Conservation (phyloP, 352 stramenopile species). For the Phytophthora europaea region DNA sequence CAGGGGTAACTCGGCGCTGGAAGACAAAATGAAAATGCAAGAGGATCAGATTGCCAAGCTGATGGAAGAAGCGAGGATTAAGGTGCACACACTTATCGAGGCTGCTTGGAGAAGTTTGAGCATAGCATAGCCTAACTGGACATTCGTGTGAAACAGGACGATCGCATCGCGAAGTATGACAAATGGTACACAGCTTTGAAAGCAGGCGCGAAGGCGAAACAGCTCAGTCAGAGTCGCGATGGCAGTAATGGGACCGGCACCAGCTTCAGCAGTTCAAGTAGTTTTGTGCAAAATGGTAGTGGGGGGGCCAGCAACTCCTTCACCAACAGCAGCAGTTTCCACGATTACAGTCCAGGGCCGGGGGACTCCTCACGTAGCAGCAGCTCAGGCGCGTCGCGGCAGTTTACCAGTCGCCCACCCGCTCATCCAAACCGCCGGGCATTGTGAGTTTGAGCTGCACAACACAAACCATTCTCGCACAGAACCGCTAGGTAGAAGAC, state of each 20-base stretch:
- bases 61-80: conserved; percentile 53
- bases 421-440: conserved; percentile 76
- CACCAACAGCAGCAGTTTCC: conserved; percentile 73
- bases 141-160: conserved; percentile 46
- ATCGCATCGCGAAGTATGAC: conserved; percentile 85
- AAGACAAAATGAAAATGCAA: conserved; percentile 56
- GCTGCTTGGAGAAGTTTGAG: not conserved
- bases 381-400: conserved; percentile 28
- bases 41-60: conserved; percentile 72
- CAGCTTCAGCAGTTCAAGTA: conserved; percentile 54
- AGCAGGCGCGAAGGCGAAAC: conserved; percentile 85
- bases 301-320: conserved; percentile 58
- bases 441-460: conserved; percentile 42
- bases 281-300: conserved; percentile 42
- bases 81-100: conserved; percentile 29
- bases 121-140: not conserved
- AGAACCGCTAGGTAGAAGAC: not conserved
- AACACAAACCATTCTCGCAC: not conserved
- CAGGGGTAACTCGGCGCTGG: conserved; percentile 34
- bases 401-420: conserved; percentile 50
- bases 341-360: conserved; percentile 40
- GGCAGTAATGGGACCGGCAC: conserved; percentile 33
- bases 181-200: conserved; percentile 91
- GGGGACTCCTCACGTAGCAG: conserved; percentile 25
- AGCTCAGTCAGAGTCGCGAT: conserved; percentile 68